Conservation (phyloP, 768 basidiomycete species). For the Phanerodontia chrysosporium region DNA sequence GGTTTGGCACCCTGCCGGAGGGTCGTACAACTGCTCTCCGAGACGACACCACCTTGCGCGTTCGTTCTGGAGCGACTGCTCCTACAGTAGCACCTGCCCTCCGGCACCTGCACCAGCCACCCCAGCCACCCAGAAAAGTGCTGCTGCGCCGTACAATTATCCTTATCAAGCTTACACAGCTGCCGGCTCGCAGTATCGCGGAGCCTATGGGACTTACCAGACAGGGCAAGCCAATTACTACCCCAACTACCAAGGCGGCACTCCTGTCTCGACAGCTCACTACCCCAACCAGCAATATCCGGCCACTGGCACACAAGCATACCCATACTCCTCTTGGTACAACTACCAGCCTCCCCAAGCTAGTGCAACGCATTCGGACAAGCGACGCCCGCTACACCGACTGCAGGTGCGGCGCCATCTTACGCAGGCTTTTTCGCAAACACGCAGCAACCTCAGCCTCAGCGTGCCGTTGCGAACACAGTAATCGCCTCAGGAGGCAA, state of each 20-base stretch:
- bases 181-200: slow-evolving; percentile 24
- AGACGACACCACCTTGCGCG: slow-evolving; percentile 71
- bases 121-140: slow-evolving; percentile 10
- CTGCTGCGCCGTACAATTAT: slow-evolving; percentile 21
- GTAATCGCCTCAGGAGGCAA: slow-evolving; percentile 31
- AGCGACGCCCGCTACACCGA: slow-evolving; percentile 34
- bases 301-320: slow-evolving; percentile 34
- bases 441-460: slow-evolving; percentile 24
- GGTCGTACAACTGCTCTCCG: slow-evolving; percentile 56
- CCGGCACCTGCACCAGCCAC: slow-evolving; percentile 24
- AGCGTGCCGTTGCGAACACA: slow-evolving; percentile 55
- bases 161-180: slow-evolving; percentile 23
- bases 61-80: slow-evolving; percentile 34
- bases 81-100: slow-evolving; percentile 27
- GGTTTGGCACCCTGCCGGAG: slow-evolving; percentile 70
- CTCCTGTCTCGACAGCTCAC: slow-evolving; percentile 25
- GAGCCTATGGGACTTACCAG: slow-evolving; percentile 36
- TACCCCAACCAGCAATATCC: slow-evolving; percentile 36
- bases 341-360: slow-evolving; percentile 34
- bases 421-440: slow-evolving; percentile 40
- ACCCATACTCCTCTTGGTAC: slow-evolving; percentile 41
- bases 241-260: slow-evolving; percentile 22
- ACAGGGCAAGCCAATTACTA: slow-evolving; percentile 34
- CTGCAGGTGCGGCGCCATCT: slow-evolving; percentile 30
- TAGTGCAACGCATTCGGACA: slow-evolving; percentile 30